Conservation (phyloP, 352 stramenopile genomes). For the Phytophthora macrochlamydospora region DNA sequence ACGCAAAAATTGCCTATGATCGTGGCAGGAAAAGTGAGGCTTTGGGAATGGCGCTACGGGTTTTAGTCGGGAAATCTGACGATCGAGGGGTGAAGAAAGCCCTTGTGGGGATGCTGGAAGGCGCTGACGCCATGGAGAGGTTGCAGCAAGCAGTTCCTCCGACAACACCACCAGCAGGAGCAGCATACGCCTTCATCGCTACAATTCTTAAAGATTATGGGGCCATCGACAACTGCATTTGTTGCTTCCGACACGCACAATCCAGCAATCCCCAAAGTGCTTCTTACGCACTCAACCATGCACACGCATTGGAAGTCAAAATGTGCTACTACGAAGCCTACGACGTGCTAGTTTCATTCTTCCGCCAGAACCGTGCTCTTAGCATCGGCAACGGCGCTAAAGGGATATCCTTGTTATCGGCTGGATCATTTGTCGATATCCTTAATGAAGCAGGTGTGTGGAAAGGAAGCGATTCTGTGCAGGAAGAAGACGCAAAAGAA, state of each 20-base stretch:
- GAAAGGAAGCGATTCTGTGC: not conserved
- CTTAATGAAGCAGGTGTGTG: slow-evolving; percentile 35
- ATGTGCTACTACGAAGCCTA: slow-evolving; percentile 53
- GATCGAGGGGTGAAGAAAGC: slow-evolving; percentile 56
- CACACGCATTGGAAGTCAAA: slow-evolving; percentile 61
- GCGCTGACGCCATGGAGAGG: slow-evolving; percentile 37
- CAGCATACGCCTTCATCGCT: slow-evolving; percentile 75
- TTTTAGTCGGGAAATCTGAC: slow-evolving; percentile 57
- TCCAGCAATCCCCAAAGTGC: slow-evolving; percentile 41
- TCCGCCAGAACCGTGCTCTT: slow-evolving; percentile 40
- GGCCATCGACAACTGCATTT: slow-evolving; percentile 51
- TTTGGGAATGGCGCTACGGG: slow-evolving; percentile 68
- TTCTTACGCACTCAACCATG: slow-evolving; percentile 71
- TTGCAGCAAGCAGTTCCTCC: slow-evolving; percentile 47
- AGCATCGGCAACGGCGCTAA: slow-evolving; percentile 24
- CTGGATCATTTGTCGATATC: slow-evolving; percentile 34
- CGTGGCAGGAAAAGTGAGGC: slow-evolving; percentile 64
- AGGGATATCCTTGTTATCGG: slow-evolving; percentile 19
- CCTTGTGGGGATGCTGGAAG: slow-evolving; percentile 53
- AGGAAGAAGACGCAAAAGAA: not conserved
- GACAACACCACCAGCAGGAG: slow-evolving; percentile 46
- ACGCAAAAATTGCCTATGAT: slow-evolving; percentile 64
- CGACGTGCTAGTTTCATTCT: slow-evolving; percentile 45
- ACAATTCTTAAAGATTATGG: slow-evolving; percentile 80
- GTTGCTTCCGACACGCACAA: slow-evolving; percentile 64